Conservation (phyloP, 1,139 yeast genomes). For the Blastobotrys proliferans region DNA sequence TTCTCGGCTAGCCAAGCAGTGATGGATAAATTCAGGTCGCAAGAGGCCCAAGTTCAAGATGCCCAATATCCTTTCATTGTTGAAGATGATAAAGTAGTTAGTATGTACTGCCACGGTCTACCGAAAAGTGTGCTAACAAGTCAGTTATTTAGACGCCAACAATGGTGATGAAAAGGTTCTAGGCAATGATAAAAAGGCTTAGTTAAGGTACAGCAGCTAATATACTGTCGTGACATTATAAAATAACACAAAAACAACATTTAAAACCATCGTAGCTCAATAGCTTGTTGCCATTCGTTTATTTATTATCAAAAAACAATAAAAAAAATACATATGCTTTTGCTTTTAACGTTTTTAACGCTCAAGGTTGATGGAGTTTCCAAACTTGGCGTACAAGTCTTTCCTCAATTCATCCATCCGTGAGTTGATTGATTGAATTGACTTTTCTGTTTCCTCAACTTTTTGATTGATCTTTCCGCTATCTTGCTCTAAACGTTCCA, state of each 20-base stretch:
- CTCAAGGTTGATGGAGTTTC: constrained; percentile 83
- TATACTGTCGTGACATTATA: neutral
- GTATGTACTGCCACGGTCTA: constrained; percentile 2
- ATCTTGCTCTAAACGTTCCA: constrained; percentile 59
- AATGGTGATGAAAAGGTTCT: neutral
- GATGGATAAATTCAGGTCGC: constrained; percentile 26
- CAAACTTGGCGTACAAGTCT: constrained; percentile 82
- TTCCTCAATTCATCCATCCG: constrained; percentile 60
- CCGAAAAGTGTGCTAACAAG: neutral
- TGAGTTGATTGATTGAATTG: constrained; percentile 50
- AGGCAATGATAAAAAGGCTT: no score
- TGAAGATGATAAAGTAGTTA: constrained; percentile 36
- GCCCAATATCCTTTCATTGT: constrained; percentile 38
- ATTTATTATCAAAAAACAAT: no score
- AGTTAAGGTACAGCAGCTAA: no score
- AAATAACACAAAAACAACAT: no score
- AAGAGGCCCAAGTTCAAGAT: constrained; percentile 20
- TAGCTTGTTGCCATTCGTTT: no score
- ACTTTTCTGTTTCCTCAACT: constrained; percentile 45
- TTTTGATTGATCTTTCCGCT: constrained; percentile 47
- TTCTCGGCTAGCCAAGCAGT: constrained; percentile 32
- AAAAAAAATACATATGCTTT: no score
- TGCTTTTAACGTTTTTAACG: no score
- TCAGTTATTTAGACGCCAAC: neutral
- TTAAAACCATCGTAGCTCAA: no score